phyloP scores from a whole-genome alignment of 2,329 filamentous ascomycete species.

The Fusarium palustre region DNA sequence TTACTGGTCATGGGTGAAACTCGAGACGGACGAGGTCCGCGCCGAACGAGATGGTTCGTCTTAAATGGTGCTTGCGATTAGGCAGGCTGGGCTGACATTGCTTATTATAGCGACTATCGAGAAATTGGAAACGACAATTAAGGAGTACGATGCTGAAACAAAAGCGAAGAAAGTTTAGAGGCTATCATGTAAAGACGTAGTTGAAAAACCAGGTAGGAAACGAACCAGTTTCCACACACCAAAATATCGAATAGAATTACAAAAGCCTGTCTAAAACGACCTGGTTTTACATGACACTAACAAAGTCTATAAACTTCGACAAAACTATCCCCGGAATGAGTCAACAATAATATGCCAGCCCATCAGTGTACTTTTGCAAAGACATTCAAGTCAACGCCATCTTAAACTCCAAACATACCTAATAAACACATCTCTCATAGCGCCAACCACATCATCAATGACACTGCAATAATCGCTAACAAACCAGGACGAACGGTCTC shows the following conservation, averaged over 20 bases:
- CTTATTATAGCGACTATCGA: conserved; percentile 50
- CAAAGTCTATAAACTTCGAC: background rate
- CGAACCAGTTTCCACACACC: background rate
- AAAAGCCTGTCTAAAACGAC: background rate
- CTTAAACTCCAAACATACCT: conserved; percentile 24
- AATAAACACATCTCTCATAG: conserved; percentile 25
- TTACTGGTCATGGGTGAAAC: conserved; percentile 79
- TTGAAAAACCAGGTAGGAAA: background rate
- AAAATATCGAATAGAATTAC: background rate
- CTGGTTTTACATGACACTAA: background rate
- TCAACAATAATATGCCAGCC: background rate
- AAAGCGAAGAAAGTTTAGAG: conserved; percentile 37
- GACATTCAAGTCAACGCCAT: conserved; percentile 10
- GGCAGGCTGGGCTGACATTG: conserved; percentile 20
- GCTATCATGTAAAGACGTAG: background rate
- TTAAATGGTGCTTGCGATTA: background rate
- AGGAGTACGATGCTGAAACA: conserved; percentile 49
- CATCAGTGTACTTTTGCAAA: conserved; percentile 5
- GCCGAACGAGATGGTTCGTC: conserved; percentile 66
- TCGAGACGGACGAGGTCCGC: conserved; percentile 78
- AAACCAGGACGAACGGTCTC: conserved; percentile 22
- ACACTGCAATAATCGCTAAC: conserved; percentile 29
- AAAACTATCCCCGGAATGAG: background rate
- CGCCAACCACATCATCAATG: conserved; percentile 36
- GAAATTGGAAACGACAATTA: conserved; percentile 54